These are phyloP conservation scores for Sodiomyces alkalinus DNA, from an alignment of 2,329 filamentous ascomycete genomes.

Conservation along the genomic window DNA sequence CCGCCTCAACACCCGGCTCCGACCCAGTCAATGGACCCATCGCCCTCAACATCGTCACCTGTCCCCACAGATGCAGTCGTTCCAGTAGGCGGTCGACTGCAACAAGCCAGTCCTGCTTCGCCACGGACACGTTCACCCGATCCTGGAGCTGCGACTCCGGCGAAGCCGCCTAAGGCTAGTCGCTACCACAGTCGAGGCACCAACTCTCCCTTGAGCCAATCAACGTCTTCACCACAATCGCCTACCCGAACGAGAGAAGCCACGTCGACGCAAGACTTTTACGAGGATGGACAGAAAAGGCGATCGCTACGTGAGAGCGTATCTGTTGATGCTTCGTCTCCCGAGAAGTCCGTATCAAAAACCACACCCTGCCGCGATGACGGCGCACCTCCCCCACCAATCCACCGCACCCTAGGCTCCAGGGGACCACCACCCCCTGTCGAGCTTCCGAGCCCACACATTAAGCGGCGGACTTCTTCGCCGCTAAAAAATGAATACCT, in stretches of 20 bases:
- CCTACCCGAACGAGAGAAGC: conserved; percentile 13
- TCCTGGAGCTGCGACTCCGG: conserved; percentile 8
- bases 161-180: conserved; percentile 19
- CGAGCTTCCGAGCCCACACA: conserved; percentile 27
- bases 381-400: conserved; percentile 38
- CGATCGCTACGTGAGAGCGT: too few relatives aligned
- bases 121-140: conserved; percentile 8
- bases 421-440: conserved; percentile 28
- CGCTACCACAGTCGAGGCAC: conserved; percentile 16
- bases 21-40: conserved; percentile 12
- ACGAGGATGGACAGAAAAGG: conserved; percentile 8
- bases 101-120: conserved; percentile 2
- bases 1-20: conserved; percentile 26
- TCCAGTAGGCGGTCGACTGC: conserved; percentile 6
- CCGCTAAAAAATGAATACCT: conserved; percentile 95
- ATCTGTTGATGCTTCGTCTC: background rate
- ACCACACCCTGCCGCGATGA: conserved; percentile 30
- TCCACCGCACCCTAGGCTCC: conserved; percentile 29
- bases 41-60: conserved; percentile 7
- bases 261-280: conserved; percentile 21
- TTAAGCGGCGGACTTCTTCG: conserved; percentile 68
- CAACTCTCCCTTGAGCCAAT: conserved; percentile 9
- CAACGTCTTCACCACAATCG: conserved; percentile 9
- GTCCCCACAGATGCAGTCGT: conserved; percentile 4
- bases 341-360: conserved; percentile 17